These are phyloP conservation scores for Ambrosia artemisiifolia DNA, from an alignment of 129 eudicot species.

Conservation along the genomic window DNA sequence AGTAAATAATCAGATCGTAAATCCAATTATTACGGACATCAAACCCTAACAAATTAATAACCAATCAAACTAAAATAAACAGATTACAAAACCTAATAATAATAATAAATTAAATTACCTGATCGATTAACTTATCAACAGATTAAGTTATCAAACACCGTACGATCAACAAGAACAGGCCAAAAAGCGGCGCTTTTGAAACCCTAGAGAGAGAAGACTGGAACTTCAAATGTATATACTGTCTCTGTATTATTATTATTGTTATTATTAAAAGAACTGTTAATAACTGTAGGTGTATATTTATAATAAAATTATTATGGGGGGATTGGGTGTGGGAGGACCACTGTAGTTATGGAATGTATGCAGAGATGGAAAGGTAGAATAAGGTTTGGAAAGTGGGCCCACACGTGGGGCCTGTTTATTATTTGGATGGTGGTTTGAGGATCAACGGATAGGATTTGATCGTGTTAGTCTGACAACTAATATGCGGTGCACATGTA, in stretches of 20 bases:
- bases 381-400: not conserved
- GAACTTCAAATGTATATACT: conserved; percentile 24
- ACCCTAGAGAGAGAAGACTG: conserved; percentile 64
- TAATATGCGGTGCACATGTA: conserved; percentile 1
- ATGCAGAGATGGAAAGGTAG: not conserved
- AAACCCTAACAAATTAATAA: conserved; percentile 23
- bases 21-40: conserved; percentile 17
- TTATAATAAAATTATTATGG: conserved; percentile 7
- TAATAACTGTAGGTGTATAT: conserved; percentile 11
- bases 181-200: conserved; percentile 66
- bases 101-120: conserved; percentile 23
- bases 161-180: conserved; percentile 30
- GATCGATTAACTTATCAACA: conserved; percentile 9
- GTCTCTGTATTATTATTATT: conserved; percentile 21
- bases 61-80: not conserved
- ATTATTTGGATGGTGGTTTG: not conserved
- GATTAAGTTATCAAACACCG: conserved; percentile 18
- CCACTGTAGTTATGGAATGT: conserved; percentile 22
- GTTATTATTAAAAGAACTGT: conserved; percentile 18
- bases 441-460: conserved; percentile 19
- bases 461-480: conserved; percentile 8
- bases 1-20: conserved; percentile 13
- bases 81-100: not conserved
- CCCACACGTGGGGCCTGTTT: not conserved
- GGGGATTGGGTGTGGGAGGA: conserved; percentile 26